These are phyloP conservation scores for Kwoniella sp. DNA, from an alignment of 768 basidiomycete genomes.

Conservation along the genomic window DNA sequence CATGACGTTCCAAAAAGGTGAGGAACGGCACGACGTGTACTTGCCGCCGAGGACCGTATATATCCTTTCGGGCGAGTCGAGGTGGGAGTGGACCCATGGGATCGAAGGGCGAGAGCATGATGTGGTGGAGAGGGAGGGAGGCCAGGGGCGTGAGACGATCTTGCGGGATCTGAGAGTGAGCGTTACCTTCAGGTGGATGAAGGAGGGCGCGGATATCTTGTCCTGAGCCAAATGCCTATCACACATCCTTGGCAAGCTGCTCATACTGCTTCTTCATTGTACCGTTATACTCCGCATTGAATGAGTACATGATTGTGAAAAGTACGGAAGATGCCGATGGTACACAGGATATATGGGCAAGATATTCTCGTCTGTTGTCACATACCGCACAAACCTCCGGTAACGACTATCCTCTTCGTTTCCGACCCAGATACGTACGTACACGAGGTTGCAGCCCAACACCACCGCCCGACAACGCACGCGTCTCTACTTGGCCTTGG, in stretches of 20 bases:
- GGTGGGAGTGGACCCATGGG: conserved; percentile 86
- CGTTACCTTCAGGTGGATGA: conserved; percentile 83
- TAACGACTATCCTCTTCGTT: too few species aligned
- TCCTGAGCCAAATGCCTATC: conserved; percentile 2
- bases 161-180: conserved; percentile 62
- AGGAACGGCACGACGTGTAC: conserved; percentile 59
- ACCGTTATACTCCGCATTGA: neutral
- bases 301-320: neutral
- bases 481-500: conserved; percentile 19
- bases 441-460: too few species aligned
- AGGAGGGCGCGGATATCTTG: conserved; percentile 74
- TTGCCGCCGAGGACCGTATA: conserved; percentile 76
- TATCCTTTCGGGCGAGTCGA: conserved; percentile 75
- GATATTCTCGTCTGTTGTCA: too few species aligned
- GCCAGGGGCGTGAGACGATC: conserved; percentile 27
- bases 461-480: too few species aligned
- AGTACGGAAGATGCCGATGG: too few species aligned
- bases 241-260: neutral
- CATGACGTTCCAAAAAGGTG: conserved; percentile 63
- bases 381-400: too few species aligned
- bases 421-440: too few species aligned
- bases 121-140: conserved; percentile 61
- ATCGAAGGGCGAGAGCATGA: conserved; percentile 70
- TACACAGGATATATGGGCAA: too few species aligned
- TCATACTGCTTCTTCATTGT: neutral